These are phyloP conservation scores for Phalaenopsis aphrodite DNA, from an alignment of 106 monocot species.

Conservation along the genomic window DNA sequence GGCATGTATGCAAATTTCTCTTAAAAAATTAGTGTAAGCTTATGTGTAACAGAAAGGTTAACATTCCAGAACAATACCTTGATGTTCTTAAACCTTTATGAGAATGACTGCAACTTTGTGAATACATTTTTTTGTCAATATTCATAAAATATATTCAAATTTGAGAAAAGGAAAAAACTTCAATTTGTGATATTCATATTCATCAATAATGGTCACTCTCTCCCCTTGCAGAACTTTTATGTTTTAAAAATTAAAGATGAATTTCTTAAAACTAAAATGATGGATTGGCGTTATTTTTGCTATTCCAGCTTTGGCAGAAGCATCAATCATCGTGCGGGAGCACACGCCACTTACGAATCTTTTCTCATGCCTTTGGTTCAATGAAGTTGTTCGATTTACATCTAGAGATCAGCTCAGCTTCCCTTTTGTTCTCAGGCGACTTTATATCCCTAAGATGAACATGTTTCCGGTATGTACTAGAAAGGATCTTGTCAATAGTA, in stretches of 20 bases:
- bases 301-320: conserved; percentile 77
- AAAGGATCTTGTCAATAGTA: conserved; percentile 90
- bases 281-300: background rate
- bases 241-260: too few relatives aligned
- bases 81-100: too few relatives aligned
- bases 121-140: too few relatives aligned
- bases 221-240: too few relatives aligned
- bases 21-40: background rate
- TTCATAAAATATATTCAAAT: too few relatives aligned
- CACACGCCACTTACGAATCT: conserved; percentile 62
- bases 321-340: conserved; percentile 77
- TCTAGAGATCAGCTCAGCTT: conserved; percentile 97
- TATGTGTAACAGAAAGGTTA: too few relatives aligned
- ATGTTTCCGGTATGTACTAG: conserved; percentile 88
- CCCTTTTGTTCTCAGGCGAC: conserved; percentile 64
- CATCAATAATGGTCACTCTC: too few relatives aligned
- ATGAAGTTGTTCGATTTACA: conserved; percentile 88
- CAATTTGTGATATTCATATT: too few relatives aligned
- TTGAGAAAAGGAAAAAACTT: too few relatives aligned
- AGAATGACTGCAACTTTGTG: too few relatives aligned
- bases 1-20: too few relatives aligned
- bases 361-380: conserved; percentile 85
- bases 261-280: background rate
- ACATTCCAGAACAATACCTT: too few relatives aligned
- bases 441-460: conserved; percentile 44